Conservation (phyloP, 1,284 basidiomycete species). For the Pseudozyma flocculosa region DNA sequence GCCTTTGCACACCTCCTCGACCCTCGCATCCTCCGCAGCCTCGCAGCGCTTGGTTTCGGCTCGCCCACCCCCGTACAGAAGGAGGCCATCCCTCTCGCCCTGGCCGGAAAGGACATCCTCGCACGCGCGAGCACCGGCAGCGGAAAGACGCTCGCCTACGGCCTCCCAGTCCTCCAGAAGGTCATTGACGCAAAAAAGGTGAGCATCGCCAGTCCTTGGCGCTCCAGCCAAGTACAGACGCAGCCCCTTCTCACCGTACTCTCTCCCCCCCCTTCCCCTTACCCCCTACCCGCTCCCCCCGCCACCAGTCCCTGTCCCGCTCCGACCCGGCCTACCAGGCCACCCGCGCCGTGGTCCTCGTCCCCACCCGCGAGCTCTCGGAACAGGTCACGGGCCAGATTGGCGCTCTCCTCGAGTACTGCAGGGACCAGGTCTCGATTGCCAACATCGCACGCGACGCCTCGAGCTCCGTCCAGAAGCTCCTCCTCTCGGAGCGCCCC, state of each 20-base stretch:
- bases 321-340: conserved; percentile 62
- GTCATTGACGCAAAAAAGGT: conserved; percentile 73
- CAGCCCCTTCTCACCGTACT: too few species aligned
- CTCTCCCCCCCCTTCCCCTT: conserved; percentile 62
- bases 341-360: conserved; percentile 81
- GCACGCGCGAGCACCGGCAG: conserved; percentile 91
- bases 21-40: conserved; percentile 69
- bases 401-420: conserved; percentile 70
- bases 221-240: too few species aligned
- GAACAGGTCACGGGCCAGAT: conserved; percentile 83
- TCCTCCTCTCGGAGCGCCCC: conserved; percentile 82
- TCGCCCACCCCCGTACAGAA: conserved; percentile 77
- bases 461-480: conserved; percentile 74
- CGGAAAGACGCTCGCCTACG: conserved; percentile 96
- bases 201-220: too few species aligned
- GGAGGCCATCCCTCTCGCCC: conserved; percentile 75
- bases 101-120: conserved; percentile 88
- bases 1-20: conserved; percentile 71
- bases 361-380: conserved; percentile 89
- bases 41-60: conserved; percentile 79
- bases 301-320: conserved; percentile 14
- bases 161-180: conserved; percentile 85
- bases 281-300: conserved; percentile 48
- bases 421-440: conserved; percentile 69
- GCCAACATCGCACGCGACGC: conserved; percentile 71